A percentile compares a stretch with the other conserved stretches of the same genome.
Evolutionary conservation across 2,329 filamentous ascomycete species (phyloP).

Genomic region (Cucurbitaria berberidis): DNA sequence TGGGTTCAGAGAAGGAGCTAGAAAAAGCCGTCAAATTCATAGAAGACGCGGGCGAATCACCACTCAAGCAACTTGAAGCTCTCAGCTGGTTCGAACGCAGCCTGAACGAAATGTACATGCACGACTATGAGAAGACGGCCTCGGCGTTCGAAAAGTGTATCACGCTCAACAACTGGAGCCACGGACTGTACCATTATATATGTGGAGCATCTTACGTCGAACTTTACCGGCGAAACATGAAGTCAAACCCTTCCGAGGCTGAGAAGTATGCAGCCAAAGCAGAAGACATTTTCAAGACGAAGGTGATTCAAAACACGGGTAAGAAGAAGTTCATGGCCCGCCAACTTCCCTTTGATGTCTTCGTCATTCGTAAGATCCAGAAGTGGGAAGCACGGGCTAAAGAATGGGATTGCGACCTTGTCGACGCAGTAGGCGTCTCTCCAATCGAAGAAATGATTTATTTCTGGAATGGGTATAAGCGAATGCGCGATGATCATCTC

Average conservation of each 20-base stretch:
- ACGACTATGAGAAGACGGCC: conserved; percentile 76
- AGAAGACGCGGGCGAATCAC: conserved; percentile 64
- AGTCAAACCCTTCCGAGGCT: conserved; percentile 51
- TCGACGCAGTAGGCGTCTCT: conserved; percentile 80
- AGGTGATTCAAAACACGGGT: conserved; percentile 75
- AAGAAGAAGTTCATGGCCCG: conserved; percentile 90
- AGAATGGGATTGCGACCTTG: conserved; percentile 66
- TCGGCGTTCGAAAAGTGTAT: conserved; percentile 69
- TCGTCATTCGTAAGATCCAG: conserved; percentile 79
- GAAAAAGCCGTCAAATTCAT: conserved; percentile 72
- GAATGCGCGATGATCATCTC: conserved; percentile 73
- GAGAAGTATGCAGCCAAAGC: conserved; percentile 57
- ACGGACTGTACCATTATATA: conserved; percentile 87
- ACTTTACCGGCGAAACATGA: conserved; percentile 71
- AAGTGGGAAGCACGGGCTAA: conserved; percentile 86
- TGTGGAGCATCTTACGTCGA: conserved; percentile 80
- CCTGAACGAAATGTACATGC: conserved; percentile 77
- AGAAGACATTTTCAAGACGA: conserved; percentile 71
- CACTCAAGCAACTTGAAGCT: conserved; percentile 87
- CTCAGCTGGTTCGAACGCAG: conserved; percentile 85
- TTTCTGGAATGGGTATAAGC: conserved; percentile 88
- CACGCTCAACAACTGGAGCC: conserved; percentile 80
- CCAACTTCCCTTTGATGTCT: conserved; percentile 88
- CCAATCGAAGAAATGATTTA: conserved; percentile 92
- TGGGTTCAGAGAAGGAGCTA: conserved; percentile 70